phyloP scores from a whole-genome alignment of 768 basidiomycete genomes.

The Paxillus involutus region DNA sequence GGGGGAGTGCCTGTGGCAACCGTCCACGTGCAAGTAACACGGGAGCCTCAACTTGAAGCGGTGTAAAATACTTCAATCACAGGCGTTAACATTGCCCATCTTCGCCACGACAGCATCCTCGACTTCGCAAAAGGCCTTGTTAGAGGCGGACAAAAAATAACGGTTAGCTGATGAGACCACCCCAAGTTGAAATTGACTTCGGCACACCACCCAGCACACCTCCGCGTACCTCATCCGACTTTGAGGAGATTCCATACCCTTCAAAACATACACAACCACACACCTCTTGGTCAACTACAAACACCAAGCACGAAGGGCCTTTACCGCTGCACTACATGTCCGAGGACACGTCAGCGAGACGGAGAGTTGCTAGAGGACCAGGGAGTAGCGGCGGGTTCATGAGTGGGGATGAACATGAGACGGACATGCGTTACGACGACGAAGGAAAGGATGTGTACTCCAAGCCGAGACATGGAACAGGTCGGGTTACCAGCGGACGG shows the following conservation, averaged over 20 bases:
- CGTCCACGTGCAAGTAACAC: no score
- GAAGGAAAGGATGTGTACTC: conserved; percentile 71
- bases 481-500: conserved; percentile 56
- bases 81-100: background rate
- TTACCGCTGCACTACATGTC: conserved; percentile 54
- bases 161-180: conserved; percentile 52
- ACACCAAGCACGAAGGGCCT: conserved; percentile 35
- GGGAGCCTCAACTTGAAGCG: background rate
- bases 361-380: conserved; percentile 41
- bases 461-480: conserved; percentile 40
- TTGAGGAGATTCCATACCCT: conserved; percentile 70
- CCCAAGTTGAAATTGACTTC: conserved; percentile 71
- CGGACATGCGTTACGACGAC: conserved; percentile 41
- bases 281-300: conserved; percentile 26
- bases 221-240: conserved; percentile 60
- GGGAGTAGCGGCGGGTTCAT: conserved; percentile 31
- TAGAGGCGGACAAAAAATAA: conserved; percentile 9
- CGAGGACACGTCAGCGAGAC: conserved; percentile 47
- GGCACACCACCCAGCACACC: conserved; percentile 53
- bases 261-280: conserved; percentile 29
- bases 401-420: conserved; percentile 26
- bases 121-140: conserved; percentile 6
- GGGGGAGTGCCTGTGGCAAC: background rate
- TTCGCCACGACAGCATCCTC: background rate
- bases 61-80: background rate